Conservation (phyloP, 2,329 filamentous ascomycete genomes). For the Colletotrichum scovillei region DNA sequence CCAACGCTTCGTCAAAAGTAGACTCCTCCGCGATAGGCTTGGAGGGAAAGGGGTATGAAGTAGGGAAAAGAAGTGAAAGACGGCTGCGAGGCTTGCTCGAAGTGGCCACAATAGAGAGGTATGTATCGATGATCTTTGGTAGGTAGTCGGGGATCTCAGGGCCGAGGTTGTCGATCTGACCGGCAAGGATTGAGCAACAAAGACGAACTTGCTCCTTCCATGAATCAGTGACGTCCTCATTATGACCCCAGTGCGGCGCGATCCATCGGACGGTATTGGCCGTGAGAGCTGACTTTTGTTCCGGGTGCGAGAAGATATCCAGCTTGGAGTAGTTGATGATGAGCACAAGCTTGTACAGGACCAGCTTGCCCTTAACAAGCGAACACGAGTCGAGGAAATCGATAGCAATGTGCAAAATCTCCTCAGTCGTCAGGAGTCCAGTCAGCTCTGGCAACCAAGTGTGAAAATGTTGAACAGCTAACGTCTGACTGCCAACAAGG, state of each 20-base stretch:
- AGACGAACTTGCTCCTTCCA: constrained; percentile 94
- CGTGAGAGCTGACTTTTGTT: constrained; percentile 79
- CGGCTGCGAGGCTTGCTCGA: constrained; percentile 67
- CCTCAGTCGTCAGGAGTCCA: constrained; percentile 79
- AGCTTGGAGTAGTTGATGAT: constrained; percentile 92
- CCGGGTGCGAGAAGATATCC: constrained; percentile 81
- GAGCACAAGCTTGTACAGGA: constrained; percentile 91
- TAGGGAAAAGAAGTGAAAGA: constrained; percentile 90
- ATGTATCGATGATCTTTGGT: constrained; percentile 91
- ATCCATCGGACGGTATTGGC: constrained; percentile 92
- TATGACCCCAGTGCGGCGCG: constrained; percentile 90
- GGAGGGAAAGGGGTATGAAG: constrained; percentile 87
- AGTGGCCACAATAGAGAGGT: constrained; percentile 76
- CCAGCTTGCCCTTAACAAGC: constrained; percentile 87
- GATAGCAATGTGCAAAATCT: constrained; percentile 90
- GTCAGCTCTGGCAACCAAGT: constrained; percentile 95
- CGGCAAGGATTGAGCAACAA: constrained; percentile 92
- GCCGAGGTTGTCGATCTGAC: constrained; percentile 81
- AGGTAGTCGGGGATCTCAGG: constrained; percentile 90
- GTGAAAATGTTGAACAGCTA: constrained; percentile 96
- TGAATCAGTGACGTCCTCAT: constrained; percentile 79
- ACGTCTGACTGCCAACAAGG: constrained; percentile 91
- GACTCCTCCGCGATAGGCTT: constrained; percentile 72
- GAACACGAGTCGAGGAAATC: constrained; percentile 94
- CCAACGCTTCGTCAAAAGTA: constrained; percentile 84